Evolutionary conservation across 1,284 basidiomycete genomes (phyloP), one percentile per base, ranked within the genome.

Genomic region (Calocybe gambosa): DNA sequence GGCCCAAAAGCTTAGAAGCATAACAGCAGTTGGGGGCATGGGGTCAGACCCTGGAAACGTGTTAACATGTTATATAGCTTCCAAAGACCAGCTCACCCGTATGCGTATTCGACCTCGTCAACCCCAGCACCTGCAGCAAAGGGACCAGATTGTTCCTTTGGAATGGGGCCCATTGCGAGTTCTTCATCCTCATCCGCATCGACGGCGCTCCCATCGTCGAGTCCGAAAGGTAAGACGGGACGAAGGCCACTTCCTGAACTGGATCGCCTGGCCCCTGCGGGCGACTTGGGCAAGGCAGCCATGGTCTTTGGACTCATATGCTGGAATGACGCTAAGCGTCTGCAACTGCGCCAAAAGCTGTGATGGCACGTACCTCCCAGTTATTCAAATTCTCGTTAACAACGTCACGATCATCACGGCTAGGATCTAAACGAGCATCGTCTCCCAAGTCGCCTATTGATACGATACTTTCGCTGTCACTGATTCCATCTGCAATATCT

Each of bases 241-340:
- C 92, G 80, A 36, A 94, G 73, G 8, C 88, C 83, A 29, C 78
- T 78, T 39, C 87, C 88, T 1, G 86, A 85, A 53, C 86, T 89
- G 38, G 85, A 83, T 36, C 89, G 78, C 28, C 91, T 79, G 21
- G 74, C 73, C 23, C 85, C 85, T 18, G 82, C 83, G 12, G 92
- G 92, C 0, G 89, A 92, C 60, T 91, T 90, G 0, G 92, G 88
- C 39, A 95, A 71, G 15, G 90, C 86, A 19, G 89, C 87, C 78
- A 95, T 86, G 1, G 91, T 93, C 64, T 89, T 89, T 1, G 91
- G 90, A 51, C 91, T 93, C 85, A 95, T 89, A 58, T 94, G 91
- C 91, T 94, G 45, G 19, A 49, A 46, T 15, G 26, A 2, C 18
- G 37, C 35, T 33, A 43, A 21, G 26, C 25, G 19, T 18, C 42